These are phyloP conservation scores for Eutrema heterophyllum DNA, from an alignment of 345 rosid species.

Conservation along the genomic window DNA sequence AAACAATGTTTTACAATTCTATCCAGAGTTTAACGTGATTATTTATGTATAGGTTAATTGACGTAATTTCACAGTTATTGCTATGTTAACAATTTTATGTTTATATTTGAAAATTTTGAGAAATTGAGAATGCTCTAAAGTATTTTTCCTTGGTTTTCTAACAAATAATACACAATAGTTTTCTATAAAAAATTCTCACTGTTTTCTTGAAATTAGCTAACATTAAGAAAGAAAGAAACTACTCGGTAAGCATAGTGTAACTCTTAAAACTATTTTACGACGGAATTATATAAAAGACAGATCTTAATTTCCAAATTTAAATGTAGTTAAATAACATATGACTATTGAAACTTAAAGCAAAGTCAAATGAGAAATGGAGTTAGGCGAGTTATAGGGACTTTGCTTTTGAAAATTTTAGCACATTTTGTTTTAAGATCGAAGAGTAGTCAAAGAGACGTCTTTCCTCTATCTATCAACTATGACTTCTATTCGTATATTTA, in stretches of 20 bases:
- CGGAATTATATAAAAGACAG: not conserved
- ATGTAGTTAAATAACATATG: not conserved
- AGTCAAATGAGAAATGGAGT: conserved; percentile 33
- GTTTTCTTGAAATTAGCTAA: not conserved
- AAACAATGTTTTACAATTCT: not conserved
- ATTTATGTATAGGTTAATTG: not conserved
- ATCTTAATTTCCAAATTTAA: not conserved
- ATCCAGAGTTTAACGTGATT: not conserved
- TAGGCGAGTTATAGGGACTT: conserved; percentile 31
- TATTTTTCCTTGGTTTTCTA: not conserved
- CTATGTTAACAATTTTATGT: not conserved
- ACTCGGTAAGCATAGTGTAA: not conserved
- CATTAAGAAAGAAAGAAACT: not conserved
- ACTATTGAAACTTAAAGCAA: conserved; percentile 27
- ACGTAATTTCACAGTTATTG: not conserved
- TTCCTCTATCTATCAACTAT: conserved; percentile 16
- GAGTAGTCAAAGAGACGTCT: conserved; percentile 34
- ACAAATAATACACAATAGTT: not conserved
- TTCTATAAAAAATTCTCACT: not conserved
- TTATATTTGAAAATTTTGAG: not conserved
- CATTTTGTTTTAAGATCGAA: conserved; percentile 1
- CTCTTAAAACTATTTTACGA: not conserved
- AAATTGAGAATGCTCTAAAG: not conserved
- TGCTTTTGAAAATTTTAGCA: conserved; percentile 16
- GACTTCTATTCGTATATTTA: conserved; percentile 16